Conservation (phyloP, 257 asterid genomes). For the Echites panduratus region DNA sequence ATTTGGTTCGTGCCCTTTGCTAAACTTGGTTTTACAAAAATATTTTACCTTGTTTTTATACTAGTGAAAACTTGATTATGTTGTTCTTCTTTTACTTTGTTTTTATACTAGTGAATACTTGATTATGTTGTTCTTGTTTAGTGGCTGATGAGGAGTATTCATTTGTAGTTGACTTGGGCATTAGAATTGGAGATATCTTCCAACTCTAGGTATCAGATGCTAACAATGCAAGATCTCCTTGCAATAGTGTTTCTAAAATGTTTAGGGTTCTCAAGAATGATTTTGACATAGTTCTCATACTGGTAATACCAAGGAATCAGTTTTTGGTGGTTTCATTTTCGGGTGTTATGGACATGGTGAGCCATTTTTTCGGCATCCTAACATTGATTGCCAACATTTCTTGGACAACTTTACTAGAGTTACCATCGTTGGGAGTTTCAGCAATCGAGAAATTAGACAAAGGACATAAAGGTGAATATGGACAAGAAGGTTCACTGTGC, state of each 20-base stretch:
- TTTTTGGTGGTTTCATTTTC: too few species aligned
- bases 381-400: constrained; percentile 49
- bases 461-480: constrained; percentile 32
- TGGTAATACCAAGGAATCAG: constrained; percentile 21
- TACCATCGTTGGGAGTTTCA: constrained; percentile 61
- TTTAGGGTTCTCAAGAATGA: constrained; percentile 44
- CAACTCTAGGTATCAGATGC: constrained; percentile 54
- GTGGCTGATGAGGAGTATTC: too few species aligned
- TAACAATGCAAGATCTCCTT: constrained; percentile 37
- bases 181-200: too few species aligned
- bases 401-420: constrained; percentile 64
- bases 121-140: too few species aligned
- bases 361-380: constrained; percentile 43
- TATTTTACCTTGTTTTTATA: not conserved
- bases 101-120: too few species aligned
- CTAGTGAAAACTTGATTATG: not conserved
- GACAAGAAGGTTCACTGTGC: constrained; percentile 23
- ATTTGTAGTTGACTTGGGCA: too few species aligned
- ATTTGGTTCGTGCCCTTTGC: too few species aligned
- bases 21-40: not conserved
- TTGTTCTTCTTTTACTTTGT: constrained; percentile 35
- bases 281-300: constrained; percentile 8
- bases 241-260: constrained; percentile 34
- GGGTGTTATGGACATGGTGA: constrained; percentile 72
- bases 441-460: constrained; percentile 69